Evolutionary conservation across 2,329 filamentous ascomycete species (phyloP).

Genomic region (Aspergillus ochraceoroseus): DNA sequence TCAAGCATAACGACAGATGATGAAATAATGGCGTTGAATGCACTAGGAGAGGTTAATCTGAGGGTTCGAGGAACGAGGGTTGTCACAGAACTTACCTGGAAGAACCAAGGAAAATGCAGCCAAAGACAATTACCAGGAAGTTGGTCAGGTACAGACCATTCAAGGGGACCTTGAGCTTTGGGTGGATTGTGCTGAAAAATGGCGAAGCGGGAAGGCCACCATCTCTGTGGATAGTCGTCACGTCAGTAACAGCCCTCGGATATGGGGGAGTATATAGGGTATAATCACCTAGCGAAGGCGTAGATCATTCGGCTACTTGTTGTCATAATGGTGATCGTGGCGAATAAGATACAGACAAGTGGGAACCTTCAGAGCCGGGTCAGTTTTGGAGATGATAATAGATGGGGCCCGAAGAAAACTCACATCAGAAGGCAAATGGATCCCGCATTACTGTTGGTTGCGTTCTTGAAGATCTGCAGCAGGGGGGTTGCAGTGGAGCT

Average conservation of each 20-base stretch:
- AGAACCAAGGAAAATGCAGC: slow-evolving; percentile 65
- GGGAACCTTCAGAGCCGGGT: slow-evolving; percentile 25
- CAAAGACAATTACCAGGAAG: slow-evolving; percentile 61
- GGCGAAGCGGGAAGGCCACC: slow-evolving; percentile 60
- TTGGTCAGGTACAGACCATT: slow-evolving; percentile 61
- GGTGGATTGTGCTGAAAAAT: slow-evolving; percentile 59
- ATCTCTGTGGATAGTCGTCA: slow-evolving; percentile 43
- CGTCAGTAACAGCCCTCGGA: no score
- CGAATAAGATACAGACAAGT: slow-evolving; percentile 31
- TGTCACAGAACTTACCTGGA: slow-evolving; percentile 26
- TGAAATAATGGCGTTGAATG: slow-evolving; percentile 67
- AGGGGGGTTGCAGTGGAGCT: slow-evolving; percentile 54
- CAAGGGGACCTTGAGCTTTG: slow-evolving; percentile 58
- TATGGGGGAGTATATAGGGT: no score
- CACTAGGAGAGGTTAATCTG: slow-evolving; percentile 39
- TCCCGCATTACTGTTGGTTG: slow-evolving; percentile 58
- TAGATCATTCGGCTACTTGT: slow-evolving; percentile 37
- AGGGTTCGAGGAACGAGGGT: no score
- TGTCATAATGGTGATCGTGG: slow-evolving; percentile 33
- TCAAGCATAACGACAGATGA: slow-evolving; percentile 67
- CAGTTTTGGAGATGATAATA: no score
- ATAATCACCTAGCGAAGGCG: slow-evolving; percentile 31
- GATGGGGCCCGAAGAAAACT: slow-evolving; percentile 9
- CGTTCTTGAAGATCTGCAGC: slow-evolving; percentile 59
- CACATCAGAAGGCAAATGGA: slow-evolving; percentile 60